phyloP scores from a whole-genome alignment of 2,329 filamentous ascomycete species.

The Diaporthe eres region DNA sequence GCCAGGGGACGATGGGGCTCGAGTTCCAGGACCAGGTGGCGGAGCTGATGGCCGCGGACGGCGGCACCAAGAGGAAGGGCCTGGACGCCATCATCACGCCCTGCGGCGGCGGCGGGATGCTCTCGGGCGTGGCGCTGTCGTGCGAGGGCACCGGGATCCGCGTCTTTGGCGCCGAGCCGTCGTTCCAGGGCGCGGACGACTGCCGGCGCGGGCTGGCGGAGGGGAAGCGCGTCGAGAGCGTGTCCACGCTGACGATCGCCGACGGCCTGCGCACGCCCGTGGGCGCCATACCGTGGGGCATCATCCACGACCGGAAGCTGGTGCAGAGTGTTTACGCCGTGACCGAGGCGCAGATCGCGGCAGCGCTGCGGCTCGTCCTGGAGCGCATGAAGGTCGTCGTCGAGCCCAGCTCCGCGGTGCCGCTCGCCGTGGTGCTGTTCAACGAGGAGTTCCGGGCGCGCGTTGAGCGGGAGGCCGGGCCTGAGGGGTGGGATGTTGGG shows the following conservation, averaged over 20 bases:
- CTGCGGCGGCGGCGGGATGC: constrained; percentile 89
- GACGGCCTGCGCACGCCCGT: constrained; percentile 91
- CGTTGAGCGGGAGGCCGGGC: constrained; percentile 79
- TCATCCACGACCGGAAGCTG: constrained; percentile 81
- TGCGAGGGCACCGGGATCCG: constrained; percentile 78
- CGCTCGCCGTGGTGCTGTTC: constrained; percentile 84
- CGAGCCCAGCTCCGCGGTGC: constrained; percentile 90
- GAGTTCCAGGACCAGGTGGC: constrained; percentile 84
- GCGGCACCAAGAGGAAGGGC: constrained; percentile 48
- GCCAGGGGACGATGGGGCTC: constrained; percentile 90
- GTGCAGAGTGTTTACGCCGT: constrained; percentile 80
- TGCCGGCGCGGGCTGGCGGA: constrained; percentile 77
- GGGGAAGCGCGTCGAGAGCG: constrained; percentile 74
- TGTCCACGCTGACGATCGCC: constrained; percentile 85
- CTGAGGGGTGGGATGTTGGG: constrained; percentile 80
- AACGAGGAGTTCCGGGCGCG: constrained; percentile 85
- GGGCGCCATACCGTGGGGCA: constrained; percentile 79
- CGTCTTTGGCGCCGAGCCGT: constrained; percentile 91
- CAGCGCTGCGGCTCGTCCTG: constrained; percentile 81
- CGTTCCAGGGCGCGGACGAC: constrained; percentile 87
- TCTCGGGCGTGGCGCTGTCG: constrained; percentile 85
- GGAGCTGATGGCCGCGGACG: constrained; percentile 60
- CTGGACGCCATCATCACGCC: constrained; percentile 85
- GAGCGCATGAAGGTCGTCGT: constrained; percentile 93
- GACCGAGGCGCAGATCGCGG: constrained; percentile 84